Base-by-base conservation (phyloP, 1,284 basidiomycete genomes). In the Puccinia coronata region DNA sequence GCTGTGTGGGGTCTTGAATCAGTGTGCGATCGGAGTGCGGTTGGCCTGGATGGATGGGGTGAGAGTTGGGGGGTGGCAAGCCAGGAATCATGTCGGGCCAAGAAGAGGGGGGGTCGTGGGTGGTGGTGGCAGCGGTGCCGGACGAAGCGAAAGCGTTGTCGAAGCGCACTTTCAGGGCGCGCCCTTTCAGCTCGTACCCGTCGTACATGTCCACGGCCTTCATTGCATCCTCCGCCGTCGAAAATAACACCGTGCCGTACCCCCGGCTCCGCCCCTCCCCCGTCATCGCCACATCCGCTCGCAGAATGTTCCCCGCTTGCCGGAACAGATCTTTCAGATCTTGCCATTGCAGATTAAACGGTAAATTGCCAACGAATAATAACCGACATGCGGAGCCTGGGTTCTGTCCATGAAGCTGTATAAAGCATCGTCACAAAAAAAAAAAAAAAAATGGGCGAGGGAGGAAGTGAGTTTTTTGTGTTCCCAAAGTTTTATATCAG, bases 321-420 rank as follows among this genome's bases (percentile, higher is more conserved):
- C 96, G 91, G 87, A 98, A 98, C 71, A 98, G 90, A 86, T 98
- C 96, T 85, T 99, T 98, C 83, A 99, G 90, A 87, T 99, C 96
- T 88, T 98, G 95, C 95, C 95, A 98, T 83, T 94, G 91, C 41
- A 95, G 94, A 83, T 93, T 90, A 87, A 95, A 95, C 0, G 95
- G 94, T 23, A 97, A 90, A 92, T 95, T 87, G 41, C 61, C 63
- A 36, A 78, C 63, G 28, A 67, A 78, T 49, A 78, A 55, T 31
- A 65, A 39, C 23, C 59, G 75, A 16, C 9, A 41, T 28, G 75
- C 25, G 31, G 51, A 23, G 20, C 49, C n/a, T 2, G 18, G 8
- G 20, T 67, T 67, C 36, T 41, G 63, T 14, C 23, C n/a, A 28
- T 41, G 39, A 28, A 67, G 9, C 63, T 59, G n/a, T n/a, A n/a